Evolutionary conservation across 1,139 yeast genomes (phyloP), one percentile per base, ranked within the genome.

Genomic region (Taphrina deformans): DNA sequence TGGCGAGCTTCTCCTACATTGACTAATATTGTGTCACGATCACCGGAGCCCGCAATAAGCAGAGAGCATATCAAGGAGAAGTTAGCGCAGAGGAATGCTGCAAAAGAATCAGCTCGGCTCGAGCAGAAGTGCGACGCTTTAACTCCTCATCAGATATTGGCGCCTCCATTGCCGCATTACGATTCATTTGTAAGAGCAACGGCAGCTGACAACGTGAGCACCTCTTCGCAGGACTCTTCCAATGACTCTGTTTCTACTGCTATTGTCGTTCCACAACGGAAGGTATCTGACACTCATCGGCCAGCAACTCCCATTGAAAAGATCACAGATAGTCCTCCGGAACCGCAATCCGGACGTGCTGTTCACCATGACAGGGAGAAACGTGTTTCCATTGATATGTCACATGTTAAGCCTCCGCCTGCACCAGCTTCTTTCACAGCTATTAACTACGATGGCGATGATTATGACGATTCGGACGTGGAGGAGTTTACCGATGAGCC

Each of bases 371-470:
- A 51, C 24, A n/a, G 55, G 26, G 55, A 51, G 24, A 51, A 51
- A 16, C 23, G 55, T 14, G 23, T 31, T 23, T 51, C 55, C 6
- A 18, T 29, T 21, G 55, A 51, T 21, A 18, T 51, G 26, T 12
- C 16, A 14, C 9, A 18, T n/a, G 44, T 31, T 12, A 51, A 51
- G 4, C 55, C 55, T 16, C 44, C 44, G 3, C 44, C 44, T 7
- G 27, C 55, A 2, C 55, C 55, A 6, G 6, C 9, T 26, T n/a
- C 48, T 5, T 51, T 52, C 7, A 50, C 63, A n/a, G 50, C 56
- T n/a, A 45, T 59, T 21, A 59, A 41, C 41, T 59, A 59, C 21
- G 63, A 59, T 38, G 63, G 63, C 27, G 63, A 59, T 24, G 63
- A 59, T 7, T 59, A 59, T 23, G 62, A 50, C n/a, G 45, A 58